A percentile compares a stretch with the other conserved stretches of the same genome.
phyloP scores from a whole-genome alignment of 148 eudicot genomes.

The Vaccinium macrocarpon region DNA sequence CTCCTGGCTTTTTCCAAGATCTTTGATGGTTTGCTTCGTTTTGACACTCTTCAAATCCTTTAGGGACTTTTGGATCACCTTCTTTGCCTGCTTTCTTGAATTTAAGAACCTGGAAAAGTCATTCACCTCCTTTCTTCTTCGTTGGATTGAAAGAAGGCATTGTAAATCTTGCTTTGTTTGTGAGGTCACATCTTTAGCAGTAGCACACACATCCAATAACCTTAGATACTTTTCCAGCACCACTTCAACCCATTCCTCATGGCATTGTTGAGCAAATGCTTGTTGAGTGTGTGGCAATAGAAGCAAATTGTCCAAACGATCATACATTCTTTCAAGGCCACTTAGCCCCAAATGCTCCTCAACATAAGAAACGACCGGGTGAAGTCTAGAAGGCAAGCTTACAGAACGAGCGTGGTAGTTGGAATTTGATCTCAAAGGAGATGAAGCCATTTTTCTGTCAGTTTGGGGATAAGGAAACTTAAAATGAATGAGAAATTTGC shows the following conservation, averaged over 20 bases:
- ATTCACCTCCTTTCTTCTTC: constrained; percentile 36
- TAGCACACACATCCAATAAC: constrained; percentile 46
- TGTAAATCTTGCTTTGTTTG: constrained; percentile 37
- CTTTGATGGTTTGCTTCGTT: background rate
- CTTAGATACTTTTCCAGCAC: constrained; percentile 37
- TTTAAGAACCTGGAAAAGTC: constrained; percentile 23
- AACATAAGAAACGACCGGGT: constrained; percentile 22
- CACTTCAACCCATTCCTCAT: constrained; percentile 12
- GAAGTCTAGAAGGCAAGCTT: constrained; percentile 27
- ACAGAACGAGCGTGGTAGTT: constrained; percentile 25
- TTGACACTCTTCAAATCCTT: constrained; percentile 25
- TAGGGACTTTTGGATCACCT: constrained; percentile 29
- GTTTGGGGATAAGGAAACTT: background rate
- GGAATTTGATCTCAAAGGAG: constrained; percentile 9
- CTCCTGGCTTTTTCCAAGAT: constrained; percentile 6
- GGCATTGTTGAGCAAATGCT: constrained; percentile 4
- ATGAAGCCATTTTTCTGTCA: constrained; percentile 14
- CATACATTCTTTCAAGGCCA: background rate
- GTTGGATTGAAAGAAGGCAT: constrained; percentile 33
- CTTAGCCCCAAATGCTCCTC: constrained; percentile 19
- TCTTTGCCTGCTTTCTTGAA: constrained; percentile 33
- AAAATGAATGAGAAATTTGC: background rate
- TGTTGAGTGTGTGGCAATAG: constrained; percentile 21
- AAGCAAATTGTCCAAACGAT: constrained; percentile 28
- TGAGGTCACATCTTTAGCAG: constrained; percentile 32